phyloP scores from a whole-genome alignment of 2,329 filamentous ascomycete species.

The Colletotrichum tofieldiae region DNA sequence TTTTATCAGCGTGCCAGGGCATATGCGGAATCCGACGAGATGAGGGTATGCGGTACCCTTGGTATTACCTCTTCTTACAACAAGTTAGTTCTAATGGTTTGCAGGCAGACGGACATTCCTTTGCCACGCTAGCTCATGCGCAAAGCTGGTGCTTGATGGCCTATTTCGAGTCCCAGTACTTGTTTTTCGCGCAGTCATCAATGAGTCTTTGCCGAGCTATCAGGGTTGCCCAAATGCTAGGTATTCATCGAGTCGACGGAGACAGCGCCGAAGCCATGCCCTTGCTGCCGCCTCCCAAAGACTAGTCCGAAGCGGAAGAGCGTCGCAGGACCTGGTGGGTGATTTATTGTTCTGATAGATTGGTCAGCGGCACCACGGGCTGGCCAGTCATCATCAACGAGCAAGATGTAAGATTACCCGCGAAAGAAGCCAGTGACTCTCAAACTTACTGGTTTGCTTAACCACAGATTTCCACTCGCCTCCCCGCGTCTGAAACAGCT shows the following conservation, averaged over 20 bases:
- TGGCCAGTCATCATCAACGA: constrained; percentile 80
- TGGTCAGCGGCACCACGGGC: constrained; percentile 78
- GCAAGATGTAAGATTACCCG: constrained; percentile 59
- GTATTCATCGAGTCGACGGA: constrained; percentile 76
- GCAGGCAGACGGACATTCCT: constrained; percentile 41
- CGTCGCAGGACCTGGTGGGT: constrained; percentile 78
- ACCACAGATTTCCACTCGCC: constrained; percentile 67
- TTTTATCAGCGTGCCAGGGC: constrained; percentile 45
- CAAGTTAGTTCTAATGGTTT: neutral
- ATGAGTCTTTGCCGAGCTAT: constrained; percentile 75
- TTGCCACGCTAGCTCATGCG: constrained; percentile 72
- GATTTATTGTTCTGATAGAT: constrained; percentile 75
- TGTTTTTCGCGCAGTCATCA: constrained; percentile 79
- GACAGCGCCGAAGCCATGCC: constrained; percentile 74
- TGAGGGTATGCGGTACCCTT: constrained; percentile 16
- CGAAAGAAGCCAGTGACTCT: neutral
- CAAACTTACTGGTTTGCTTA: neutral
- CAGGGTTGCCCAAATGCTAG: constrained; percentile 75
- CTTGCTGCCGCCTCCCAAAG: constrained; percentile 73
- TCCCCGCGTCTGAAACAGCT: constrained; percentile 75
- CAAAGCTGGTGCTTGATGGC: constrained; percentile 75
- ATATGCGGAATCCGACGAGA: constrained; percentile 45
- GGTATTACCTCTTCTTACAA: too few species aligned
- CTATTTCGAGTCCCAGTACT: constrained; percentile 77
- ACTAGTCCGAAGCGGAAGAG: constrained; percentile 79